These are phyloP conservation scores for Oxyria digyna DNA, from an alignment of 148 eudicot genomes.

Conservation along the genomic window DNA sequence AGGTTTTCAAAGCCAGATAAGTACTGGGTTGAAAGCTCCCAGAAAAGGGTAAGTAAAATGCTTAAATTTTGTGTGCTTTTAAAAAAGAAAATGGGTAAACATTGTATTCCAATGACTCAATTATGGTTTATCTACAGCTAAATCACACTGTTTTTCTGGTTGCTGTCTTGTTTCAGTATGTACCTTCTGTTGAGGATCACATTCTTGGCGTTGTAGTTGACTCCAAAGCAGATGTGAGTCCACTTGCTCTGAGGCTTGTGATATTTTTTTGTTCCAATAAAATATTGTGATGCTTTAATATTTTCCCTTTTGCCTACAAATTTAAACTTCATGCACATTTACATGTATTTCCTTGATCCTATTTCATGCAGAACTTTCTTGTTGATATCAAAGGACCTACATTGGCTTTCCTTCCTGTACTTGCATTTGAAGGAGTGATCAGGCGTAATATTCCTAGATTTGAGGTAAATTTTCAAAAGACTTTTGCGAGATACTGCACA, in stretches of 20 bases:
- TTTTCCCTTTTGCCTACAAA: background rate
- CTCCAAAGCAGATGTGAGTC: constrained; percentile 73
- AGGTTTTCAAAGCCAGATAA: constrained; percentile 72
- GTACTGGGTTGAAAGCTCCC: constrained; percentile 94
- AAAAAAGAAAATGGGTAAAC: background rate
- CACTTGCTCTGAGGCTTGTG: constrained; percentile 7
- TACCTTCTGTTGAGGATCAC: constrained; percentile 73
- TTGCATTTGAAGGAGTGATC: constrained; percentile 97
- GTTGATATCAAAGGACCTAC: constrained; percentile 95
- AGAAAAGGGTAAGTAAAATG: constrained; percentile 50
- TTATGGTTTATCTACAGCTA: background rate
- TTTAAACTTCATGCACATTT: background rate
- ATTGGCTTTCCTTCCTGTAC: constrained; percentile 79
- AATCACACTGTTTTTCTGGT: background rate
- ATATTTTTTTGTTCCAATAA: background rate
- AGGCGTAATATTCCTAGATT: constrained; percentile 87
- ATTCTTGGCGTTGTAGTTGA: constrained; percentile 89
- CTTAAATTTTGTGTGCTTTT: background rate
- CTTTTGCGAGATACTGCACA: background rate
- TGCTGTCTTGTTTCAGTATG: constrained; percentile 48
- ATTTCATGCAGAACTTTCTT: constrained; percentile 58
- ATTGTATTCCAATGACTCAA: background rate
- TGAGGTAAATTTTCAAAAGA: constrained; percentile 39
- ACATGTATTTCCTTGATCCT: background rate
- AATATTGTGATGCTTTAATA: background rate